A percentile compares a stretch with the other conserved stretches of the same genome.
Conservation (phyloP, 495 filamentous ascomycete genomes). For the Podospora pseudoanserina region DNA sequence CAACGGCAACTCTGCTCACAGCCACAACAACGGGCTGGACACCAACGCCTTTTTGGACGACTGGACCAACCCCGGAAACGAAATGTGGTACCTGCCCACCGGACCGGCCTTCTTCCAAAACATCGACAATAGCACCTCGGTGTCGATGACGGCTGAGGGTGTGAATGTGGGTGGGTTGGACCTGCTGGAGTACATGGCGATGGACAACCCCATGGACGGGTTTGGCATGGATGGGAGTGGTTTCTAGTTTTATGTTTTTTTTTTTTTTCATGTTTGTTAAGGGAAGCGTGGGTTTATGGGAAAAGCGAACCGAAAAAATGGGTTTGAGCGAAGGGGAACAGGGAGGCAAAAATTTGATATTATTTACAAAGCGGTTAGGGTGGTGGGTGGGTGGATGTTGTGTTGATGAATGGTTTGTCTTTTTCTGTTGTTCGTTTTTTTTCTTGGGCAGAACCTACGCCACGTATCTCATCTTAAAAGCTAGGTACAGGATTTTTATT, state of each 20-base stretch:
- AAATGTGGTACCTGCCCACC: slow-evolving; percentile 57
- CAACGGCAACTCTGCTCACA: background rate
- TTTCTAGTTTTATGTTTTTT: slow-evolving; percentile 15
- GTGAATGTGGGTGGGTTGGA: slow-evolving; percentile 56
- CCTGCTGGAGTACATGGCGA: slow-evolving; percentile 55
- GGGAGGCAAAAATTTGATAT: too few species aligned
- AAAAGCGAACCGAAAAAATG: background rate
- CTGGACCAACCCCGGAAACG: slow-evolving; percentile 44
- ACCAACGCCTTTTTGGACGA: slow-evolving; percentile 31
- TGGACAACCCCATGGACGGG: slow-evolving; percentile 40
- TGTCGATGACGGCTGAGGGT: slow-evolving; percentile 57
- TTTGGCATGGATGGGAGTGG: slow-evolving; percentile 39
- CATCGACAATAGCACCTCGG: slow-evolving; percentile 43
- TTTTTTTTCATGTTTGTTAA: background rate
- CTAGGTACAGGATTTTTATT: too few species aligned
- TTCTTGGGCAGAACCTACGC: too few species aligned
- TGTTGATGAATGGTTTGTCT: too few species aligned
- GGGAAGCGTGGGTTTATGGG: background rate
- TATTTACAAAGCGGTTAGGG: too few species aligned
- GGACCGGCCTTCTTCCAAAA: slow-evolving; percentile 54
- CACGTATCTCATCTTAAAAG: too few species aligned
- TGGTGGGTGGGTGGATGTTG: too few species aligned
- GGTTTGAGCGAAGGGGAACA: too few species aligned
- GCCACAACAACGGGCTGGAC: slow-evolving; percentile 28
- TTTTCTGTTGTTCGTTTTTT: too few species aligned